A percentile compares a stretch with the other conserved stretches of the same genome.
These are phyloP conservation scores for Miscanthus sacchariflorus DNA, from an alignment of 202 grass and related monocot species.

Conservation along the genomic window DNA sequence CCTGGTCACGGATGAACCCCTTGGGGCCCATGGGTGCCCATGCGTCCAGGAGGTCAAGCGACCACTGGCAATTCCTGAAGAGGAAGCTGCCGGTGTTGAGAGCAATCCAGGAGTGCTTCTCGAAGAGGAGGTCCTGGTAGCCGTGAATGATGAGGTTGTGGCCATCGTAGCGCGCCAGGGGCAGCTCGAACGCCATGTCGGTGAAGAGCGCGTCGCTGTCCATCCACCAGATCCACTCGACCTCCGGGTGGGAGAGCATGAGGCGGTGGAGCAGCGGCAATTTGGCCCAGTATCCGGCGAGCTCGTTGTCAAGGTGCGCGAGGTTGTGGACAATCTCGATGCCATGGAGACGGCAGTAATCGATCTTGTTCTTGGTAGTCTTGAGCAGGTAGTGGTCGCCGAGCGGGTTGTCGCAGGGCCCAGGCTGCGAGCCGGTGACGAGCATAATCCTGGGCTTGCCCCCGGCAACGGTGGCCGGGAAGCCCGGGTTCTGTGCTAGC, in stretches of 20 bases:
- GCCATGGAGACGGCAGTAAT: slow-evolving; percentile 92
- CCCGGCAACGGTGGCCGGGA: slow-evolving; percentile 50
- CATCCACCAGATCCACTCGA: slow-evolving; percentile 99
- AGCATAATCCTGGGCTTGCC: slow-evolving; percentile 82
- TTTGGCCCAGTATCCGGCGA: slow-evolving; percentile 95
- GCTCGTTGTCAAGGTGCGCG: slow-evolving; percentile 80
- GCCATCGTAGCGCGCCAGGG: slow-evolving; percentile 61
- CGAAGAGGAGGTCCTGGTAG: slow-evolving; percentile 88
- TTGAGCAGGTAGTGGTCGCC: slow-evolving; percentile 99
- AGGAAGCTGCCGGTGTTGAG: slow-evolving; percentile 96
- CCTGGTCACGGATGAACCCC: slow-evolving; percentile 67
- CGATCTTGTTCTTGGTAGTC: slow-evolving; percentile 94
- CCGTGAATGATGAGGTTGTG: slow-evolving; percentile 96
- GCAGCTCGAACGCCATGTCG: slow-evolving; percentile 97
- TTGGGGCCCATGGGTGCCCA: slow-evolving; percentile 95
- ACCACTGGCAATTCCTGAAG: slow-evolving; percentile 96
- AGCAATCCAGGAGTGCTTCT: slow-evolving; percentile 88
- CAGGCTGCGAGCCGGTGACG: slow-evolving; percentile 89
- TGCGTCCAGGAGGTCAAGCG: slow-evolving; percentile 80
- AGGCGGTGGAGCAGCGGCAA: slow-evolving; percentile 87
- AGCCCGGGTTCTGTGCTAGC: slow-evolving; percentile 74
- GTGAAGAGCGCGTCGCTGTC: slow-evolving; percentile 98
- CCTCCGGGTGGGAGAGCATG: slow-evolving; percentile 93
- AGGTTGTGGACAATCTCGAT: slow-evolving; percentile 97
- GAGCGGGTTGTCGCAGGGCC: slow-evolving; percentile 92